Evolutionary conservation across 768 basidiomycete genomes (phyloP).

Genomic region (Podaxis sp.): DNA sequence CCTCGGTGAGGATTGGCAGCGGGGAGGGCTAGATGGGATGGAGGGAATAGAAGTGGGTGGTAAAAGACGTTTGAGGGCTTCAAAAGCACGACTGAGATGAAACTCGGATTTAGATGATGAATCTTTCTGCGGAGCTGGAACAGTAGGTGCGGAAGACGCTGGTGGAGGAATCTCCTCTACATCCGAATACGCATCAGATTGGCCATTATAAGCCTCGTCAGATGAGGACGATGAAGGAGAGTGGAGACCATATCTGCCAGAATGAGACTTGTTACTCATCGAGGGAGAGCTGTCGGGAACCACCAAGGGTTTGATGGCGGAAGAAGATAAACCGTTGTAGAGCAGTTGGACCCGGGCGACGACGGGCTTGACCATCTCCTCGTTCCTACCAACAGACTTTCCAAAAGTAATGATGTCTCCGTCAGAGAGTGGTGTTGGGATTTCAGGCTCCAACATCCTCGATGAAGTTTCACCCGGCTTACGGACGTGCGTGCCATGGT

Average conservation of each 20-base stretch:
- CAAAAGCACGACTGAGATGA: conserved; percentile 26
- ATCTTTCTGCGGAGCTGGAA: conserved; percentile 22
- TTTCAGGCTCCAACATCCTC: conserved; percentile 50
- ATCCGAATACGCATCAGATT: conserved; percentile 45
- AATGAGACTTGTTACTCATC: conserved; percentile 26
- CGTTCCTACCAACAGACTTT: conserved; percentile 66
- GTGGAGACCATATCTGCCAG: conserved; percentile 67
- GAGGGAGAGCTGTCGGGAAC: conserved; percentile 25
- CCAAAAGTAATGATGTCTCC: conserved; percentile 78
- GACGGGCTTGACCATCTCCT: conserved; percentile 60
- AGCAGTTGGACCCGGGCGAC: conserved; percentile 59
- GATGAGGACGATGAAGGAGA: conserved; percentile 45
- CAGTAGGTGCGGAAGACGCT: conserved; percentile 19
- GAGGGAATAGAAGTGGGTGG: conserved; percentile 25
- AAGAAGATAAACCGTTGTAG: conserved; percentile 23
- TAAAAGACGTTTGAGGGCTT: conserved; percentile 30
- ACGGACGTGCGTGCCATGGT: conserved; percentile 73
- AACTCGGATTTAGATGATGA: conserved; percentile 6
- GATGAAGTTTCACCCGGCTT: conserved; percentile 48
- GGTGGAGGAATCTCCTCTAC: conserved; percentile 49
- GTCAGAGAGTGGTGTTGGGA: conserved; percentile 54
- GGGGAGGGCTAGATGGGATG: not conserved
- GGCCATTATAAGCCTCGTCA: conserved; percentile 32
- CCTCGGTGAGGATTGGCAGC: not conserved
- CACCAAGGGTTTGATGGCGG: conserved; percentile 27